Conservation (phyloP, 176 grass and related monocot genomes). For the Eragrostis nindensis region DNA sequence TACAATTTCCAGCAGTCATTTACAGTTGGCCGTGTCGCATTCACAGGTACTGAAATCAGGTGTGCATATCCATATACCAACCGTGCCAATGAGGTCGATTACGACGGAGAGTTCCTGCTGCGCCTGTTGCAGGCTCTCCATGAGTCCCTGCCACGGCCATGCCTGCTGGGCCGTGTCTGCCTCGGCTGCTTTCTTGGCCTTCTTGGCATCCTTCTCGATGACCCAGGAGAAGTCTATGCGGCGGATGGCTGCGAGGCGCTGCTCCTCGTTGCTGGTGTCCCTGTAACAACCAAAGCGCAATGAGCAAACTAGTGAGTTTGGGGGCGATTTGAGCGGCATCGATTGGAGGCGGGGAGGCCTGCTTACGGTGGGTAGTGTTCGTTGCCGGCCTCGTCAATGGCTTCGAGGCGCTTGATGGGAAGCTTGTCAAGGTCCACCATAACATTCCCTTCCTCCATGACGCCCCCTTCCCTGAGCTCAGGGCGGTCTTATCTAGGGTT, state of each 20-base stretch:
- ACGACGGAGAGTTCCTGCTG: slow-evolving; percentile 85
- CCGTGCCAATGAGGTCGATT: slow-evolving; percentile 88
- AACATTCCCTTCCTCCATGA: slow-evolving; percentile 51
- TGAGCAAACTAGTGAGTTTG: neutral
- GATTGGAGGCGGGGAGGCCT: neutral
- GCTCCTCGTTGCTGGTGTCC: slow-evolving; percentile 76
- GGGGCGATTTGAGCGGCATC: slow-evolving; percentile 1
- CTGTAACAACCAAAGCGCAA: slow-evolving; percentile 37
- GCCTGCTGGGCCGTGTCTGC: slow-evolving; percentile 58
- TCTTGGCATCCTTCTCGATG: slow-evolving; percentile 77
- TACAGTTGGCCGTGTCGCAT: neutral
- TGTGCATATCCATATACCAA: slow-evolving; percentile 12
- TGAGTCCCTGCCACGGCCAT: slow-evolving; percentile 81
- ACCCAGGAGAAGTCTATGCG: slow-evolving; percentile 82
- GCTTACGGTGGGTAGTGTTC: slow-evolving; percentile 90
- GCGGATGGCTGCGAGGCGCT: slow-evolving; percentile 72
- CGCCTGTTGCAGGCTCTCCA: slow-evolving; percentile 80
- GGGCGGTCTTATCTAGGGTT: neutral
- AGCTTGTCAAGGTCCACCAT: slow-evolving; percentile 88
- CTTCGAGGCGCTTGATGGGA: slow-evolving; percentile 85
- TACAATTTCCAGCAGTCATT: neutral
- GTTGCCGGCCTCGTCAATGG: slow-evolving; percentile 86
- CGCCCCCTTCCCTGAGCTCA: neutral
- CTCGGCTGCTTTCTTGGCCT: slow-evolving; percentile 61
- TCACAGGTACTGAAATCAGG: neutral